Conservation (phyloP, 768 basidiomycete genomes). For the Termitomyces eurrhizus region DNA sequence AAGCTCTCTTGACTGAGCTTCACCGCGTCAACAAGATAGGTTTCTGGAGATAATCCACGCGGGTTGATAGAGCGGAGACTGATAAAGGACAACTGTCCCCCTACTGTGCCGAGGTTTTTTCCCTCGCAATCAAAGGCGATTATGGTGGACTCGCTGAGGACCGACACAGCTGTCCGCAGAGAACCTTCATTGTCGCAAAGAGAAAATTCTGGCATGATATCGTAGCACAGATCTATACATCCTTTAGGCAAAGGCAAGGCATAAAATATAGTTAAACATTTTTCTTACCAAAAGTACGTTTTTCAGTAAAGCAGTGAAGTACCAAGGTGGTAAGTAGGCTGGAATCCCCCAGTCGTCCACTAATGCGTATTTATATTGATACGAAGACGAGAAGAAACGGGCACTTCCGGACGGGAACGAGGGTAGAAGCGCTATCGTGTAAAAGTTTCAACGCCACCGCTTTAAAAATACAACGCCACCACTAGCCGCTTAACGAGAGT, state of each 20-base stretch:
- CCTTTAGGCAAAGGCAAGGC: neutral
- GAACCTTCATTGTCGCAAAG: neutral
- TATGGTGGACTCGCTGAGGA: neutral
- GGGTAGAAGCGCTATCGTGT: neutral
- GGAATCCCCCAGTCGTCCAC: neutral
- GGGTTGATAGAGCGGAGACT: conserved; percentile 7
- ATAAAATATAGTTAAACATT: neutral
- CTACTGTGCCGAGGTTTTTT: conserved; percentile 4
- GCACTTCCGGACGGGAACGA: neutral
- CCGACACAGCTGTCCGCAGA: neutral
- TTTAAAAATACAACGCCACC: neutral
- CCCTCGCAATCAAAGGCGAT: conserved; percentile 17
- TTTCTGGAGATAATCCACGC: neutral
- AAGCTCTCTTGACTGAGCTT: conserved; percentile 1
- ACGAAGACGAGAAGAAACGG: neutral
- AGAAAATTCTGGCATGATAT: neutral
- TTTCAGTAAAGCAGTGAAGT: neutral
- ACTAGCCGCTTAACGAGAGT: neutral
- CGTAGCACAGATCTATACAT: neutral
- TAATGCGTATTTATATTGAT: neutral
- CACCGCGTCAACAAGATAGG: conserved; percentile 14
- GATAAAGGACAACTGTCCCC: conserved; percentile 12
- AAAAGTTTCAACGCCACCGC: neutral
- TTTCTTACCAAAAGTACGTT: neutral
- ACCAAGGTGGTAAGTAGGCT: neutral